Conservation (phyloP, 2,329 filamentous ascomycete species). For the Trichophyton schoenleinii region DNA sequence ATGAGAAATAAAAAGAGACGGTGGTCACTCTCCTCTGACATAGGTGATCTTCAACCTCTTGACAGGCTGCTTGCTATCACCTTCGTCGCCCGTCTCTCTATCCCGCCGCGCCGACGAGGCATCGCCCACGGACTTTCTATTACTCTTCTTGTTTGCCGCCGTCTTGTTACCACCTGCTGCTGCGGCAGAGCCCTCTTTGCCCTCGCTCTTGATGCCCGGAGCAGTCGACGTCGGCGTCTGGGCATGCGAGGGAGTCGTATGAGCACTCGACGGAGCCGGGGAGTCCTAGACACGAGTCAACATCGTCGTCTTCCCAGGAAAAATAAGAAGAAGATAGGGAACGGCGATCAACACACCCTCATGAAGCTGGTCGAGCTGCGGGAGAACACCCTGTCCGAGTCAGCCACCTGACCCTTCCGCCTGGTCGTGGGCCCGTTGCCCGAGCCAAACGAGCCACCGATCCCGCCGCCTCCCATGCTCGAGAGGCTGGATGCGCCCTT, state of each 20-base stretch:
- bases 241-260: conserved; percentile 36
- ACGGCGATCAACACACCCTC: conserved; percentile 22
- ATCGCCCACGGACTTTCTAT: conserved; percentile 21
- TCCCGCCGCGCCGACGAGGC: conserved; percentile 9
- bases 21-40: conserved; percentile 22
- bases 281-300: conserved; percentile 25
- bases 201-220: conserved; percentile 12
- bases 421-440: conserved; percentile 23
- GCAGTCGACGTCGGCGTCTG: conserved; percentile 33
- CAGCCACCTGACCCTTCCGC: conserved; percentile 34
- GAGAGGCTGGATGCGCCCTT: conserved; percentile 59
- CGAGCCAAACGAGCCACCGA: conserved; percentile 18
- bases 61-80: conserved; percentile 25
- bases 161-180: conserved; percentile 23
- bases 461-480: conserved; percentile 16
- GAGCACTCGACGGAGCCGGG: conserved; percentile 31
- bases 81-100: conserved; percentile 26
- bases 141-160: conserved; percentile 32
- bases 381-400: conserved; percentile 37
- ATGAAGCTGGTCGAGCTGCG: conserved; percentile 38
- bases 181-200: conserved; percentile 13
- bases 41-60: conserved; percentile 38
- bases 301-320: not conserved
- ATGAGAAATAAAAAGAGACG: no score
- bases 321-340: not conserved